Conservation (phyloP, 192 early-diverging fungal genomes). For the Globomyces pollinis-pini region DNA sequence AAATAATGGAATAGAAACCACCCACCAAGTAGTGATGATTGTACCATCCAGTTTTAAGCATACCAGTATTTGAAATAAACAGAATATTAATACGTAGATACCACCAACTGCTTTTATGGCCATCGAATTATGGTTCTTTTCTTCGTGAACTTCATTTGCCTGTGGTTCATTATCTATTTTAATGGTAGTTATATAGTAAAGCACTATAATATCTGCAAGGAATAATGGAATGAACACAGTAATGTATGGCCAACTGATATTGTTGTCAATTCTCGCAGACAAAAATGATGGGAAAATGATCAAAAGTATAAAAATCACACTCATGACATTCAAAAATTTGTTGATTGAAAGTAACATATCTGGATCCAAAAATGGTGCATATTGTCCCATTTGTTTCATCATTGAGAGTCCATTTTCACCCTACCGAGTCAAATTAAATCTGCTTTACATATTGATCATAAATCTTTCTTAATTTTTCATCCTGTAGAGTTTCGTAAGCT, state of each 20-base stretch:
- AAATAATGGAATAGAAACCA: slow-evolving; percentile 78
- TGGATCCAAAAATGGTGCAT: slow-evolving; percentile 39
- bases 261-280: slow-evolving; percentile 63
- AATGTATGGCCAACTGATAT: slow-evolving; percentile 60
- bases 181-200: slow-evolving; percentile 18
- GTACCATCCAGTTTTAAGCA: slow-evolving; percentile 61
- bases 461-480: slow-evolving; percentile 68
- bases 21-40: slow-evolving; percentile 50
- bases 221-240: slow-evolving; percentile 80
- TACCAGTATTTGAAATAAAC: slow-evolving; percentile 71
- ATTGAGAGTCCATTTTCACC: slow-evolving; percentile 42
- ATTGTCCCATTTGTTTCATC: slow-evolving; percentile 29
- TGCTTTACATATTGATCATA: slow-evolving; percentile 72
- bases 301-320: slow-evolving; percentile 43
- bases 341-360: slow-evolving; percentile 35
- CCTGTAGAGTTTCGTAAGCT: slow-evolving; percentile 73
- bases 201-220: slow-evolving; percentile 52
- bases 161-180: slow-evolving; percentile 33
- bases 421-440: slow-evolving; percentile 16
- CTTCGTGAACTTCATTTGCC: background rate
- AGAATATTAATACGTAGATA: slow-evolving; percentile 47
- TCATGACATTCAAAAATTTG: slow-evolving; percentile 24
- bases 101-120: slow-evolving; percentile 18
- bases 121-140: background rate
- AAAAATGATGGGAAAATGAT: slow-evolving; percentile 81